These are phyloP conservation scores for Populus tremula DNA, from an alignment of 345 rosid genomes.

Conservation along the genomic window DNA sequence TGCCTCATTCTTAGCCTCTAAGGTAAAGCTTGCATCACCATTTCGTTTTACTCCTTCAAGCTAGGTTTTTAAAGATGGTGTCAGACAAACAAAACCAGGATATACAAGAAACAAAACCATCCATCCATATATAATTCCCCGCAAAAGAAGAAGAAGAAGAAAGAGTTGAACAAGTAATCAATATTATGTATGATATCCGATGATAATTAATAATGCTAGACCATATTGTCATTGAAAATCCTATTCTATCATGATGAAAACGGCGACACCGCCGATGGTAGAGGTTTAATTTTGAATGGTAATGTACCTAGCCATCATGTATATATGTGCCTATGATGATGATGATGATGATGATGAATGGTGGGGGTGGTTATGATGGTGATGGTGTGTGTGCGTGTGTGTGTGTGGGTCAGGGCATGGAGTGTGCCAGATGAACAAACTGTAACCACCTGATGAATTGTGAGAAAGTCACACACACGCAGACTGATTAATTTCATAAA, in stretches of 20 bases:
- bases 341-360: conserved; percentile 15
- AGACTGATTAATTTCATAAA: neutral
- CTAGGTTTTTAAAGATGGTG: conserved; percentile 31
- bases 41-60: conserved; percentile 68
- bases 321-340: neutral
- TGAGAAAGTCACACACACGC: neutral
- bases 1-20: conserved; percentile 45
- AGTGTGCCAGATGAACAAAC: neutral
- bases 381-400: conserved; percentile 19
- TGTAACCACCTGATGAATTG: conserved; percentile 26
- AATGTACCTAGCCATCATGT: neutral
- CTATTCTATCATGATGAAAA: neutral
- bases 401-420: conserved; percentile 19
- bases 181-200: neutral
- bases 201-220: no score
- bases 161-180: neutral
- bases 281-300: no score
- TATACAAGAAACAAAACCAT: neutral
- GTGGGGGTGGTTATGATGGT: conserved; percentile 37
- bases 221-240: neutral
- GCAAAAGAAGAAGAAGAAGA: neutral
- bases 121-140: neutral
- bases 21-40: conserved; percentile 52
- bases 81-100: neutral
- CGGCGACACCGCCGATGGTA: conserved; percentile 1